Evolutionary conservation across 129 eudicot species (phyloP).

Genomic region (Centaurea solstitialis): DNA sequence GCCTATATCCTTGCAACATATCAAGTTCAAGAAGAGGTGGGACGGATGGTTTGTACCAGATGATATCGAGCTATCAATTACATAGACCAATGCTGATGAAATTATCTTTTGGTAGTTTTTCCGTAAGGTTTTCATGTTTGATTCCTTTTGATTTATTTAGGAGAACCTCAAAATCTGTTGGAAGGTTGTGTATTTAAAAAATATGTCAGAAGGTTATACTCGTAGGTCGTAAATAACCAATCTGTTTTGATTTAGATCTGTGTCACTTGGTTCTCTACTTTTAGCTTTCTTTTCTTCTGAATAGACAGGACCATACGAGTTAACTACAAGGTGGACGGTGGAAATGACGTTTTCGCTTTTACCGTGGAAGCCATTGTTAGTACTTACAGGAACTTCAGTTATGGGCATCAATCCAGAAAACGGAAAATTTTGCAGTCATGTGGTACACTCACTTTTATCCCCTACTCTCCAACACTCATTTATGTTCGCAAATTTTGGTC

Average conservation of each 20-base stretch:
- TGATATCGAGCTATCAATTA: too few relatives aligned
- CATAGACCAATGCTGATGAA: too few relatives aligned
- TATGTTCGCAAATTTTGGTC: neutral
- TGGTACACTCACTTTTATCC: conserved; percentile 42
- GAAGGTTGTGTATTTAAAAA: too few relatives aligned
- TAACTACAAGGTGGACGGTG: conserved; percentile 97
- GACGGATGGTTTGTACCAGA: too few relatives aligned
- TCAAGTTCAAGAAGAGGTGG: neutral
- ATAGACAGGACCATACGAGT: conserved; percentile 92
- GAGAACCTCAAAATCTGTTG: too few relatives aligned
- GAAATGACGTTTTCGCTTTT: conserved; percentile 75
- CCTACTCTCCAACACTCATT: neutral
- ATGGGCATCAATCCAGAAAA: conserved; percentile 93
- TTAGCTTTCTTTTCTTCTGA: conserved; percentile 29
- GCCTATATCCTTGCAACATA: neutral
- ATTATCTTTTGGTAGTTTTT: too few relatives aligned
- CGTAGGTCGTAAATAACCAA: too few relatives aligned
- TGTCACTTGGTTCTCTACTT: neutral
- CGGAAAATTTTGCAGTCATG: conserved; percentile 84
- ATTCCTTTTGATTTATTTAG: too few relatives aligned
- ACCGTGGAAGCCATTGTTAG: conserved; percentile 94
- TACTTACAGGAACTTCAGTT: conserved; percentile 94
- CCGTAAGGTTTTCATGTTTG: too few relatives aligned
- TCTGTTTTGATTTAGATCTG: neutral
- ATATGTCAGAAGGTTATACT: too few relatives aligned